A percentile compares a stretch with the other conserved stretches of the same genome.
Conservation (phyloP, 139 green algal genomes). For the Chlamydomonas sp. region DNA sequence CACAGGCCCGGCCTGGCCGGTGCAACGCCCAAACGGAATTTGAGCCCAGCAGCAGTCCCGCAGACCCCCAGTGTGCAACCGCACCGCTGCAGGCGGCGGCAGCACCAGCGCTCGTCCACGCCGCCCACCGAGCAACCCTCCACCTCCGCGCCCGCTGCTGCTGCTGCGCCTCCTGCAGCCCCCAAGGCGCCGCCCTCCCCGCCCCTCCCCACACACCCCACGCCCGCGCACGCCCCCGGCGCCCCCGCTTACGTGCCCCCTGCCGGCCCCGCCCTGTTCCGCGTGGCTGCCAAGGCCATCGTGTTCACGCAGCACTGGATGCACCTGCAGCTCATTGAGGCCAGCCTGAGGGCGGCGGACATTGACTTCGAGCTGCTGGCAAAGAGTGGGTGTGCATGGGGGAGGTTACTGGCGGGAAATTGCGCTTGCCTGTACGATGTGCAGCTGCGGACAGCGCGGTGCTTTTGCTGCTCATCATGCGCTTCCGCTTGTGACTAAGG, state of each 20-base stretch:
- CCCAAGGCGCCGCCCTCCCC: neutral
- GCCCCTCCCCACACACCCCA: neutral
- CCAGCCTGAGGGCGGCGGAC: neutral
- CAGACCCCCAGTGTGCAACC: too few relatives aligned
- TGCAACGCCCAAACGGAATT: too few relatives aligned
- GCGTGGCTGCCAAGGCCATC: slow-evolving; percentile 76
- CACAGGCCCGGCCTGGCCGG: too few relatives aligned
- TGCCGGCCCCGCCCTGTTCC: neutral
- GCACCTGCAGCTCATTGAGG: slow-evolving; percentile 77
- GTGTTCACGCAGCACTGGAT: slow-evolving; percentile 89
- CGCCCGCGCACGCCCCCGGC: neutral
- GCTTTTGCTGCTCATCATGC: too few relatives aligned
- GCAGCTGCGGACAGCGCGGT: neutral
- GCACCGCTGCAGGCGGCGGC: too few relatives aligned
- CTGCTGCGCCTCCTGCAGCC: too few relatives aligned
- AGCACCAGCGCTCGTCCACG: too few relatives aligned
- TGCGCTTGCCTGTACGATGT: neutral
- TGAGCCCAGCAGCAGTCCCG: too few relatives aligned
- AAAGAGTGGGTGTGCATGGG: neutral
- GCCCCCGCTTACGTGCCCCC: slow-evolving; percentile 3
- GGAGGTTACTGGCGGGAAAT: neutral
- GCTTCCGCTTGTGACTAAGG: too few relatives aligned
- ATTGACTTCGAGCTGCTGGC: slow-evolving; percentile 1
- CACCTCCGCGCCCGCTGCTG: too few relatives aligned
- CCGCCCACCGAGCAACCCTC: too few relatives aligned